Base-by-base conservation (phyloP, 345 rosid species). In the Hypericum perforatum region DNA sequence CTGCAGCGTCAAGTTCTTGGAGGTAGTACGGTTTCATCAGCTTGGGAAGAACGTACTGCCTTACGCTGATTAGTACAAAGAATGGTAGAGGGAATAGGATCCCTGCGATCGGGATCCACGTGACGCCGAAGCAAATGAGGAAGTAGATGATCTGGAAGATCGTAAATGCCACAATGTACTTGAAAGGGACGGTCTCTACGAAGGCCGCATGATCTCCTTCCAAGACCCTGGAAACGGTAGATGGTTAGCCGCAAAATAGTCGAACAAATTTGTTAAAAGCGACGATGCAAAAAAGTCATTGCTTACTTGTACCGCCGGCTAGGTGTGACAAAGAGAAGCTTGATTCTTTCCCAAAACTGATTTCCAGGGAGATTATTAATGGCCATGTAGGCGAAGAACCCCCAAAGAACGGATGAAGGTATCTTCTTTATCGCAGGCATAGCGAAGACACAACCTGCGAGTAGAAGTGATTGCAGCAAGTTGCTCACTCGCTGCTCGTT, bases 331-430 rank as follows among this genome's bases (percentile, higher is more conserved):
- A 66, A 66, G 42, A 66, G 61, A 43, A 66, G 44, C 15, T 60
- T 53, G 54, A 66, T 61, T 16, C 71, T 32, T 42, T 66, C 65
- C 71, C 71, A 66, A 57, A 66, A 66, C 53, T 66, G 71, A 57
- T 61, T 66, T 5, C 71, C 71, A 1, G 66, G 65, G n/a, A 66
- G 52, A 54, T 65, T 66, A 16, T 66, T 65, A 40, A 66, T 60
- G 49, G 71, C 71, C 71, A 66, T 66, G 62, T 54, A 66, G 14
- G 71, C 71, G 16, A 66, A 66, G 52, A 60, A 66, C 12, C 71
- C 71, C 65, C 71, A 66, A 0, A 66, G 57, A 7, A 66, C 71
- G 6, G 71, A 66, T 32, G 71, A 60, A 11, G 71, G 71, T 38
- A 66, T 66, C 62, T 16, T 56, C 41, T 66, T 66, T 11, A 66